Percentiles rank a stretch among this genome's conserved stretches.
Evolutionary conservation across 345 rosid species (phyloP).

Genomic region (Pistacia atlantica): DNA sequence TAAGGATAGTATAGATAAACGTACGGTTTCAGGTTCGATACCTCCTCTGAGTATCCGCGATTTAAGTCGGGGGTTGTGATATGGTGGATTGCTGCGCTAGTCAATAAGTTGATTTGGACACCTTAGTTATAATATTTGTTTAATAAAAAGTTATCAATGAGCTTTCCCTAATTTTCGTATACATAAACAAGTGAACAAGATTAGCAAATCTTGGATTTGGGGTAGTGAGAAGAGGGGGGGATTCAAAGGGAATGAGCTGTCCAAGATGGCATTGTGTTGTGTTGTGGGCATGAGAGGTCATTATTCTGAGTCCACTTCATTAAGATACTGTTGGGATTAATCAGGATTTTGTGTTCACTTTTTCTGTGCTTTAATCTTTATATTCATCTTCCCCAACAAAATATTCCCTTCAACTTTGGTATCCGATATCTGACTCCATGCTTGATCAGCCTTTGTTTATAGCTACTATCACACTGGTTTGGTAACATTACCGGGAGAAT

Average conservation of each 20-base stretch:
- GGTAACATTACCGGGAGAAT: no score
- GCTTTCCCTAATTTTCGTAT: no score
- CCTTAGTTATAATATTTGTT: no score
- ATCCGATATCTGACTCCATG: background rate
- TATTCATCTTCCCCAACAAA: background rate
- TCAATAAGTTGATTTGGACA: no score
- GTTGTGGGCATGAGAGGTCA: constrained; percentile 5
- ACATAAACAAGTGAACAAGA: background rate
- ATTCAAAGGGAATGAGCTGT: constrained; percentile 15
- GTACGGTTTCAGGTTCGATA: no score
- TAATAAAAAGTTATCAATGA: no score
- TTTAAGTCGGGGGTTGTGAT: no score
- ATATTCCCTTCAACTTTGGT: constrained; percentile 16
- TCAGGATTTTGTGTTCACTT: constrained; percentile 9
- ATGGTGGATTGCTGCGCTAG: no score
- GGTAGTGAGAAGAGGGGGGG: background rate
- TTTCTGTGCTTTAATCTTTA: background rate
- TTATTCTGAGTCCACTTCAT: constrained; percentile 19
- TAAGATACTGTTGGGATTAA: constrained; percentile 17
- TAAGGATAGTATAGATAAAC: no score
- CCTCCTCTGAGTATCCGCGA: no score
- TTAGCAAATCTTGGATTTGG: background rate
- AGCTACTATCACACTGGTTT: background rate
- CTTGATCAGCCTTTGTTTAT: background rate
- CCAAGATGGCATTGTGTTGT: constrained; percentile 17